Base-by-base conservation (phyloP, 2,329 filamentous ascomycete genomes). In the Fusarium gaditjirri region DNA sequence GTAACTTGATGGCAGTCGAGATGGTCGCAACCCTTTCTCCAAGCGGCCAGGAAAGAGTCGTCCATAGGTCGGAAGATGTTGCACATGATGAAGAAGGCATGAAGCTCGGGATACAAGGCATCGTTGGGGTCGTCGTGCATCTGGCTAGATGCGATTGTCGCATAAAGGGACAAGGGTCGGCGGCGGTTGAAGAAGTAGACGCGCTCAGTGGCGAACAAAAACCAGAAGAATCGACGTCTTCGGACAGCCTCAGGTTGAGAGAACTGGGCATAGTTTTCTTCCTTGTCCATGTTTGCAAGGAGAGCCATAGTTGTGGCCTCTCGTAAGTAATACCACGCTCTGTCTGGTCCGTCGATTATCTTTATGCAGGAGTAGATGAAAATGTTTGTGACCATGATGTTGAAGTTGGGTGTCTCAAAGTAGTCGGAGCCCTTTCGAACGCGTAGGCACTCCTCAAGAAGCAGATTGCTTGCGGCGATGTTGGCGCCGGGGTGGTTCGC, bases 281-380 rank as follows among this genome's bases (percentile, higher is more conserved):
- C 90, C 78, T 89, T 89, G 76, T 87, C 85, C 87, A 92, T 88
- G 58, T 85, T 86, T 33, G 84, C 80, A 75, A 91, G 87, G 74
- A 90, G 86, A 33, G 88, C 86, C 80, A 95, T 85, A 10, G 93
- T 94, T 4, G 90, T 91, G 10, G 92, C 92, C 80, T 96, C 93
- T 31, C 93, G 90, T 14, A 95, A 84, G 78, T 94, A 90, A 77
- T 91, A 94, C 93, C 93, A 95, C 3, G 92, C 93, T 79, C 91
- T 90, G 70, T 92, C 90, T 43, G 39, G n/a, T 35, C 39, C 39
- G 2, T 47, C 53, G 3, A 35, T n/a, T 3, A 35, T 56, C 25
- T 56, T 56, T 78, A 92, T 89, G 64, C 91, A 91, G 41, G 89
- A 91, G 75, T 93, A 94, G 31, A 95, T 80, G 79, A 95, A 94